A percentile compares a stretch with the other conserved stretches of the same genome.
phyloP scores from a whole-genome alignment of 768 basidiomycete genomes.

The Astraeus odoratus region DNA sequence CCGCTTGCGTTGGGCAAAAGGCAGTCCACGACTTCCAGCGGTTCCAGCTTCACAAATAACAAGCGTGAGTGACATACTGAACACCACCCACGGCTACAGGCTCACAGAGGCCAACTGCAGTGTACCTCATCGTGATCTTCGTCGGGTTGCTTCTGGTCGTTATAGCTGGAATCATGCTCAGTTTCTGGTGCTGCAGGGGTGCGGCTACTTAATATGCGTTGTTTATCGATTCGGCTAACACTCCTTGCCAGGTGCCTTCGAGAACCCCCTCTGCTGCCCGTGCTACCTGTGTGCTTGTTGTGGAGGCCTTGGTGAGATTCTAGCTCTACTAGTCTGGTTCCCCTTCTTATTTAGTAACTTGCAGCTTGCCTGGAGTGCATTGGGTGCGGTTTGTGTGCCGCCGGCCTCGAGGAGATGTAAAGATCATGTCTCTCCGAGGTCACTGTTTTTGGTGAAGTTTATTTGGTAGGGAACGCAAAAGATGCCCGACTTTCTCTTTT shows the following conservation, averaged over 20 bases:
- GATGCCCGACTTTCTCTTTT: not conserved
- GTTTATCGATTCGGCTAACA: not conserved
- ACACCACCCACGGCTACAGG: no score
- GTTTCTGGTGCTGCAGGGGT: constrained; percentile 63
- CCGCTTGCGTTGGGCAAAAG: constrained; percentile 25
- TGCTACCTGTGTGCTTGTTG: constrained; percentile 71
- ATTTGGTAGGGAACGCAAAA: no score
- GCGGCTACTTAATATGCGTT: not conserved
- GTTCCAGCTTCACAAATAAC: constrained; percentile 30
- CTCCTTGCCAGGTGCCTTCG: constrained; percentile 37
- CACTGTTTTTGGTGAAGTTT: not conserved
- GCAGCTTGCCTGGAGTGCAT: constrained; percentile 63
- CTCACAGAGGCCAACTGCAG: constrained; percentile 24
- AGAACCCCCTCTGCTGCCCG: constrained; percentile 62
- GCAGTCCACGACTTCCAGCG: constrained; percentile 10
- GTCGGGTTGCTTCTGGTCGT: constrained; percentile 54
- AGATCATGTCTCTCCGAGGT: not conserved
- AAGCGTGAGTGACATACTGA: constrained; percentile 32
- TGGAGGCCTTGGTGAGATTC: constrained; percentile 52
- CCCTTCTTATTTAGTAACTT: constrained; percentile 1
- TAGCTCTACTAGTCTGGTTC: not conserved
- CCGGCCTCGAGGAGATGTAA: constrained; percentile 32
- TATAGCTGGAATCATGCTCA: constrained; percentile 48
- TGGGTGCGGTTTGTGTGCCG: constrained; percentile 61
- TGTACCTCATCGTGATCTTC: constrained; percentile 59